phyloP scores from a whole-genome alignment of 2,329 filamentous ascomycete genomes.

The Nothophoma quercina region DNA sequence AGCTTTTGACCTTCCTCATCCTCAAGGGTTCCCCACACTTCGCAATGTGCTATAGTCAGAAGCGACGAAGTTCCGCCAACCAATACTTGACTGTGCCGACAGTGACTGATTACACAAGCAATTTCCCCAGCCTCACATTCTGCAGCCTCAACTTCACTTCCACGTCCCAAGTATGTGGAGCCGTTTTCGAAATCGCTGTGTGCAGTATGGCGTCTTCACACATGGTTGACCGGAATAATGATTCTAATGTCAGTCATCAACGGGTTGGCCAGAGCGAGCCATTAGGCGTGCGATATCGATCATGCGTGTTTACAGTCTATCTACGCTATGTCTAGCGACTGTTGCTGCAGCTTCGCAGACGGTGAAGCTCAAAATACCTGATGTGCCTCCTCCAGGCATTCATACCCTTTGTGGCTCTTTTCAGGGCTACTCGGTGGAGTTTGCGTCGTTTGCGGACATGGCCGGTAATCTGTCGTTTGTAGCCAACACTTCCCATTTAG shows the following conservation, averaged over 20 bases:
- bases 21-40: conserved; percentile 3
- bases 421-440: conserved; percentile 26
- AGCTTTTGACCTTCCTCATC: background rate
- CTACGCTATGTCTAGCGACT: background rate
- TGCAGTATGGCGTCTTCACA: background rate
- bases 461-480: conserved; percentile 22
- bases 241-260: background rate
- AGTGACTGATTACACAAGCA: background rate
- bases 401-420: conserved; percentile 18
- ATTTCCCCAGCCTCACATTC: background rate
- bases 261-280: background rate
- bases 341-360: background rate
- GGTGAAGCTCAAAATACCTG: conserved; percentile 8
- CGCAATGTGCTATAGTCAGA: conserved; percentile 3
- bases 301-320: conserved; percentile 3
- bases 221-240: background rate
- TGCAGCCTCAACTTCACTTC: background rate
- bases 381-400: conserved; percentile 18
- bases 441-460: conserved; percentile 24
- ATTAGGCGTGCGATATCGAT: background rate
- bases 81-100: background rate
- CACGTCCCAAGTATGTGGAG: conserved; percentile 14
- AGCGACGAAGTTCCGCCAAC: background rate
- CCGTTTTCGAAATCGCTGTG: background rate
- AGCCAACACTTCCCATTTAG: background rate